A percentile compares a stretch with the other conserved stretches of the same genome.
These are phyloP conservation scores for Incumbomyces delicatus DNA, from an alignment of 2,329 filamentous ascomycete genomes.

Conservation along the genomic window DNA sequence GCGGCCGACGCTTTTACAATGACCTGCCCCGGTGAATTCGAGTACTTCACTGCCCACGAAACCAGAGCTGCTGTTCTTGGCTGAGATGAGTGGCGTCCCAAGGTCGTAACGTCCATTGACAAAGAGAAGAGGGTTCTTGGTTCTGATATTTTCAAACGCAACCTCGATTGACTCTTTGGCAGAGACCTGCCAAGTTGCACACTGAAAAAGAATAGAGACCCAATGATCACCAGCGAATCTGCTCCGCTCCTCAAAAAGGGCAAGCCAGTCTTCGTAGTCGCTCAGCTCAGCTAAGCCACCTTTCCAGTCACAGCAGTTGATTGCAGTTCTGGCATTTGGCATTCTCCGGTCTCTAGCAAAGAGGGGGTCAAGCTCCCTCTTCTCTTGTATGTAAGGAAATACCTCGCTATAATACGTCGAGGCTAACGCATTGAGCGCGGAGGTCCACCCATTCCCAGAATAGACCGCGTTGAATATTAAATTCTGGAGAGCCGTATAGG, in stretches of 20 bases:
- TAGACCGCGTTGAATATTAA: neutral
- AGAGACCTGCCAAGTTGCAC: slow-evolving; percentile 15
- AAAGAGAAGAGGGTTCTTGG: slow-evolving; percentile 19
- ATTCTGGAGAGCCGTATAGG: neutral
- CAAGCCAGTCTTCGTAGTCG: neutral
- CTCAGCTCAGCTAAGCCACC: neutral
- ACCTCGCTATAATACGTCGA: too few species aligned
- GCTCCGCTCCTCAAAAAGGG: neutral
- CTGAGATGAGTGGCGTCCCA: slow-evolving; percentile 19
- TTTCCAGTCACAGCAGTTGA: slow-evolving; percentile 2
- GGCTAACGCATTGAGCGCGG: neutral
- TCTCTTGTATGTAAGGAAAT: too few species aligned
- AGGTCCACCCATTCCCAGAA: neutral
- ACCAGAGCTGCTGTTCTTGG: slow-evolving; percentile 17
- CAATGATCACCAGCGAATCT: neutral
- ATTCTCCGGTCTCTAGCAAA: neutral
- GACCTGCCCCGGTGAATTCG: slow-evolving; percentile 9
- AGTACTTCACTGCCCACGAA: slow-evolving; percentile 21
- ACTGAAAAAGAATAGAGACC: neutral
- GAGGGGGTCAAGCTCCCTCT: neutral
- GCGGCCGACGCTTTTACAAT: neutral
- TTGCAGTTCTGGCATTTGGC: neutral
- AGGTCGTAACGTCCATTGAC: slow-evolving; percentile 20
- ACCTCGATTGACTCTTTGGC: slow-evolving; percentile 18
- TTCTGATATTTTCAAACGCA: slow-evolving; percentile 15